Conservation (phyloP, 2,329 filamentous ascomycete species). For the Monilinia laxa region DNA sequence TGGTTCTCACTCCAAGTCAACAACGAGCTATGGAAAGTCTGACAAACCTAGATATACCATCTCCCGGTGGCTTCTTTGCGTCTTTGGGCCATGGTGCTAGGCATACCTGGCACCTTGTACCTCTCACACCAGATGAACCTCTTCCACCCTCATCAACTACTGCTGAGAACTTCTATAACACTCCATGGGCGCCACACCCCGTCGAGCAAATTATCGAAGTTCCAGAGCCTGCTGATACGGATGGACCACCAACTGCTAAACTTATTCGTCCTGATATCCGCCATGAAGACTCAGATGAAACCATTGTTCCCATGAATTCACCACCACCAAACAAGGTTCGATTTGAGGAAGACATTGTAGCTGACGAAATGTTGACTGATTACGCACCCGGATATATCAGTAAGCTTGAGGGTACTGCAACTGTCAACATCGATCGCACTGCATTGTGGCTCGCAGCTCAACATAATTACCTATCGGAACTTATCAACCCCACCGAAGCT, state of each 20-base stretch:
- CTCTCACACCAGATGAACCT: conserved; percentile 52
- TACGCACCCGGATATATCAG: conserved; percentile 74
- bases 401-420: conserved; percentile 68
- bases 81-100: conserved; percentile 73
- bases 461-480: conserved; percentile 69
- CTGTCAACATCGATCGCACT: conserved; percentile 79
- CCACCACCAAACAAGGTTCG: not conserved
- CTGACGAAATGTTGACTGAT: conserved; percentile 65
- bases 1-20: conserved; percentile 51
- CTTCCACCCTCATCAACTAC: conserved; percentile 78
- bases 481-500: conserved; percentile 57
- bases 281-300: conserved; percentile 43
- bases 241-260: conserved; percentile 67
- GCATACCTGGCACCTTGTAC: conserved; percentile 74
- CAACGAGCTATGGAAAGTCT: conserved; percentile 66
- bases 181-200: conserved; percentile 65
- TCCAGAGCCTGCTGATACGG: conserved; percentile 47
- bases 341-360: conserved; percentile 51
- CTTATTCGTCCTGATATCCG: conserved; percentile 42
- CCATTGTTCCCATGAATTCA: conserved; percentile 36
- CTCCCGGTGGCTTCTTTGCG: conserved; percentile 88
- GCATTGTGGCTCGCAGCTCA: conserved; percentile 84
- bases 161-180: conserved; percentile 88
- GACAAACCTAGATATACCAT: conserved; percentile 83
- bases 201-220: conserved; percentile 69